Base-by-base conservation (phyloP, 2,329 filamentous ascomycete species). In the Colletotrichum chrysophilum region DNA sequence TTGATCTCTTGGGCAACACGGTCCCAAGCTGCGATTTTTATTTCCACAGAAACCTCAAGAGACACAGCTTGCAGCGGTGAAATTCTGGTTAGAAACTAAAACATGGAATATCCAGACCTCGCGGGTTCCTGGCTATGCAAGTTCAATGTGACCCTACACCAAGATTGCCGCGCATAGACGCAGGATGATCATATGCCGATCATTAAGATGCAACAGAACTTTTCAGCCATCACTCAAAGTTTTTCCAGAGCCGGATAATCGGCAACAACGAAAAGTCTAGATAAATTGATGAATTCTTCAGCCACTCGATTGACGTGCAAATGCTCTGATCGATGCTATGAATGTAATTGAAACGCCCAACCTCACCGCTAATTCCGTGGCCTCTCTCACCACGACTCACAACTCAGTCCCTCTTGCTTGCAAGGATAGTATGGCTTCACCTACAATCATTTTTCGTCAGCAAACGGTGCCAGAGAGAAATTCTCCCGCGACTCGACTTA, bases 371-470 rank as follows among this genome's bases (percentile, higher is more conserved):
- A 26, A 28, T n/a, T 30, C 28, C 26, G n/a, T 12, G 26, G 18
- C 16, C 18, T 21, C 3, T 64, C 55, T 48, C 18, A 74, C 71
- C 71, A 74, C 16, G 71, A 74, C 7, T 71, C 66, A 14, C 71
- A 74, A 16, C 71, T 71, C n/a, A 74, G 28, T 4, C 60, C 67
- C n/a, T 74, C 71, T 3, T 71, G 71, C 30, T 74, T 74, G 36
- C 71, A 74, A 16, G 71, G 67, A 34, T 74, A 74, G 55, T 74
- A 74, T 10, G 67, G 71, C 26, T 66, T 74, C 2, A 74, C 71
- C 71, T 74, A 16, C 7, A 9, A 14, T 14, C 8, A 12, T 12
- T 13, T 10, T 10, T 55, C 21, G 14, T 74, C 4, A 69, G 30
- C 7, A 4, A 28, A 4, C 21, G 1, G 26, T 56, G 1, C 52